A percentile compares a stretch with the other conserved stretches of the same genome.
Conservation (phyloP, 2,329 filamentous ascomycete species). For the Monilinia aucupariae region DNA sequence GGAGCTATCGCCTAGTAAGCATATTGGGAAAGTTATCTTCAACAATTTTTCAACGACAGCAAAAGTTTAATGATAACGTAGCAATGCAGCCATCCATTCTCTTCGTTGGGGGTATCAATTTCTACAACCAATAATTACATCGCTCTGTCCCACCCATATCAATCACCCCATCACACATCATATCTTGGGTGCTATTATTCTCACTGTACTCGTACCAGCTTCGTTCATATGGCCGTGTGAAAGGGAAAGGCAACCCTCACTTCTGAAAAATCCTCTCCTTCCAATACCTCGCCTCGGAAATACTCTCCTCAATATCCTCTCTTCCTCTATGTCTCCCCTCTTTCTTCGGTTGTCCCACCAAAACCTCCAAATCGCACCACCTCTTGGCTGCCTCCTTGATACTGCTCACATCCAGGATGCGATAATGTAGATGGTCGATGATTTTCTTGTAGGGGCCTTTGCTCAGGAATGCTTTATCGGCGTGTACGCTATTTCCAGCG, state of each 20-base stretch:
- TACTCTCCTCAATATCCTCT: constrained; percentile 91
- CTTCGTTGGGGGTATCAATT: not conserved
- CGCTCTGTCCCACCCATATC: not conserved
- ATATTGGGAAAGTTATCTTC: no score
- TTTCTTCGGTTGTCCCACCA: constrained; percentile 64
- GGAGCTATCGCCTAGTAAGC: no score
- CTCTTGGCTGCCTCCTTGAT: constrained; percentile 85
- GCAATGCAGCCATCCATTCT: not conserved
- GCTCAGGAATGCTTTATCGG: constrained; percentile 75
- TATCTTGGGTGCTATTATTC: no score
- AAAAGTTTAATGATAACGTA: not conserved
- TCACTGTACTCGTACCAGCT: no score
- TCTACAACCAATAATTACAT: not conserved
- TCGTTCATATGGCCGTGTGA: no score
- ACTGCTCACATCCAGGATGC: constrained; percentile 85
- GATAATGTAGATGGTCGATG: constrained; percentile 75
- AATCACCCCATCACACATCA: no score
- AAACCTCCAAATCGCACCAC: constrained; percentile 63
- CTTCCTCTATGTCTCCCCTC: constrained; percentile 72
- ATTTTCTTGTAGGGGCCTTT: constrained; percentile 68
- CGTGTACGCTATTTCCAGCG: constrained; percentile 90
- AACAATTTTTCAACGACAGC: not conserved
- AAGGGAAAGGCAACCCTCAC: not conserved
- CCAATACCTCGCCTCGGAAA: constrained; percentile 84
- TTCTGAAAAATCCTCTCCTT: constrained; percentile 59